Conservation (phyloP, 1,284 basidiomycete genomes). For the Ceratobasidium sp. region DNA sequence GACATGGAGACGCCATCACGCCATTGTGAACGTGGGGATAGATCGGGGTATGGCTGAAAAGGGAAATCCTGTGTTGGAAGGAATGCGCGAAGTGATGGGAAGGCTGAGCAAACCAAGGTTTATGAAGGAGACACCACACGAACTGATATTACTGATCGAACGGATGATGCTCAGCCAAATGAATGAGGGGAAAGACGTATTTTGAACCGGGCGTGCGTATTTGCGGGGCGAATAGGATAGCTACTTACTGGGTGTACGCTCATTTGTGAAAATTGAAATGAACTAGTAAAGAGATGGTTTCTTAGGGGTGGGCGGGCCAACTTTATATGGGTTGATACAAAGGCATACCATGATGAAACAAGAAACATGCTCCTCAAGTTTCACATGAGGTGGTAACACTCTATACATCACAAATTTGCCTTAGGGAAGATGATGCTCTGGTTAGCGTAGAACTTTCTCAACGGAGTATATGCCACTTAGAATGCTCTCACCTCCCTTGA, state of each 20-base stretch:
- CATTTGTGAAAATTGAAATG: background rate
- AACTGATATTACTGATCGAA: slow-evolving; percentile 12
- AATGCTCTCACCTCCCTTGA: no score
- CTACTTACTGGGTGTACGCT: background rate
- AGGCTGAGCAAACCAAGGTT: slow-evolving; percentile 4
- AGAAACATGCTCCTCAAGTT: no score
- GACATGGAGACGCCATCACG: background rate
- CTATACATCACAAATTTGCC: no score
- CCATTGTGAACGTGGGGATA: background rate
- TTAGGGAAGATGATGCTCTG: no score
- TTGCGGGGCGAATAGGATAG: background rate
- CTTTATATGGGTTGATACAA: no score
- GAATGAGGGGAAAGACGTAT: slow-evolving; percentile 25
- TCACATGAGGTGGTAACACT: no score
- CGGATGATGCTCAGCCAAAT: slow-evolving; percentile 15
- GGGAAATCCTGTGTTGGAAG: background rate
- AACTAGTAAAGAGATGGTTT: background rate
- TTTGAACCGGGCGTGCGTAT: background rate
- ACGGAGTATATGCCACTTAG: no score
- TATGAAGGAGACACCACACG: slow-evolving; percentile 28
- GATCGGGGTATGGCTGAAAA: slow-evolving; percentile 3
- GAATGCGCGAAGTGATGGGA: background rate
- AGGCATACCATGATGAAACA: no score
- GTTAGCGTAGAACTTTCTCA: no score
- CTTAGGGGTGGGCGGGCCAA: no score